Evolutionary conservation across 257 asterid genomes (phyloP).

Genomic region (Eustoma russellianum): DNA sequence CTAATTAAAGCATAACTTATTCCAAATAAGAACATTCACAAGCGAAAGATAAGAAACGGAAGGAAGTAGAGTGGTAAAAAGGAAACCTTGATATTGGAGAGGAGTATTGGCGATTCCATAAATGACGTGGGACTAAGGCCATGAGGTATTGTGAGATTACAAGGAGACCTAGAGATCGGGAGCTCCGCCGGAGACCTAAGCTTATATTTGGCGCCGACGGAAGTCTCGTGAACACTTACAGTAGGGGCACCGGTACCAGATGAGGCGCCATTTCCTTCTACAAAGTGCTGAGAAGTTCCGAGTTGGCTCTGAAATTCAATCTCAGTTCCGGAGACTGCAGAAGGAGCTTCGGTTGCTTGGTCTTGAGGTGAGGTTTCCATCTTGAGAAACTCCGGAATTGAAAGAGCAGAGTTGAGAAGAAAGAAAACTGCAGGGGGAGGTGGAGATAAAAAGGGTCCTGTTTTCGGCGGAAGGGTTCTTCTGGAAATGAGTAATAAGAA

Average conservation of each 20-base stretch:
- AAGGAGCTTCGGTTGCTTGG: conserved; percentile 1
- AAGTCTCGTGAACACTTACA: conserved; percentile 2
- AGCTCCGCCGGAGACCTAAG: conserved; percentile 97
- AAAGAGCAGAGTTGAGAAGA: conserved; percentile 3
- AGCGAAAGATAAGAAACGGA: neutral
- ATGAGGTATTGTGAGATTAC: conserved; percentile 70
- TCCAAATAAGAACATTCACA: too few species aligned
- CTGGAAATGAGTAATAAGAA: too few species aligned
- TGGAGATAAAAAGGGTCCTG: too few species aligned
- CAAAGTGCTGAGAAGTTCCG: conserved; percentile 1
- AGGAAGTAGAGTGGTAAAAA: neutral
- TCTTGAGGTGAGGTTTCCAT: conserved; percentile 10
- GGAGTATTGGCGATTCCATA: conserved; percentile 92
- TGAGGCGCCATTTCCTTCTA: conserved; percentile 5
- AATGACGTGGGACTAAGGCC: conserved; percentile 94
- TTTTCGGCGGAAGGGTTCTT: too few species aligned
- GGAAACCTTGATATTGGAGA: conserved; percentile 79
- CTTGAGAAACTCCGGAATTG: neutral
- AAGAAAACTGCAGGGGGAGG: too few species aligned
- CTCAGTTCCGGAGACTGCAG: conserved; percentile 4
- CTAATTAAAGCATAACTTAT: neutral
- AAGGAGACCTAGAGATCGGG: conserved; percentile 90
- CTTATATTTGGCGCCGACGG: conserved; percentile 55
- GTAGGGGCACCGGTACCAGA: conserved; percentile 4
- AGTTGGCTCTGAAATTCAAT: neutral